A percentile compares a stretch with the other conserved stretches of the same genome.
phyloP scores from a whole-genome alignment of 2,329 filamentous ascomycete genomes.

The Monosporascus sp. region DNA sequence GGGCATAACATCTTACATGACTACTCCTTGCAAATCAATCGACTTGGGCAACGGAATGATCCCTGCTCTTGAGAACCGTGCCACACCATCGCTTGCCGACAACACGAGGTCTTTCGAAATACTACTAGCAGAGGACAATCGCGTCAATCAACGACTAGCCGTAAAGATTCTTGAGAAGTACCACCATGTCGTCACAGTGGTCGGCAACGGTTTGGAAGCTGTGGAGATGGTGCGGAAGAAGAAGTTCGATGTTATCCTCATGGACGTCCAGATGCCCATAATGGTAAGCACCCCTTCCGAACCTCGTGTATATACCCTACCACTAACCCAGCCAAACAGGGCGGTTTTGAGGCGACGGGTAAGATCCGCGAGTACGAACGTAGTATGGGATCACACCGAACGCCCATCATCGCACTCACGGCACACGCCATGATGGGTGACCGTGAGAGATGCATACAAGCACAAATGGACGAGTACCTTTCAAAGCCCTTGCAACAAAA shows the following conservation, averaged over 20 bases:
- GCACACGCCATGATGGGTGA: conserved; percentile 99
- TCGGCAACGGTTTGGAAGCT: conserved; percentile 90
- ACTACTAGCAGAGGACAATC: conserved; percentile 91
- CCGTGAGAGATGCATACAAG: conserved; percentile 94
- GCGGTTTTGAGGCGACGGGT: conserved; percentile 92
- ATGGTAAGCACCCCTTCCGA: conserved; percentile 59
- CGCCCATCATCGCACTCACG: conserved; percentile 93
- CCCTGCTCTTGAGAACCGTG: conserved; percentile 86
- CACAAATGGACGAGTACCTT: conserved; percentile 98
- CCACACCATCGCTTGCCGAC: conserved; percentile 85
- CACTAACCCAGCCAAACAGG: conserved; percentile 40
- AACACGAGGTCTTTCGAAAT: conserved; percentile 96
- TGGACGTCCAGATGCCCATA: conserved; percentile 99
- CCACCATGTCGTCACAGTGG: conserved; percentile 86
- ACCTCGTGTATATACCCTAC: background rate
- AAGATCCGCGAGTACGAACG: conserved; percentile 96
- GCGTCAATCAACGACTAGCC: conserved; percentile 91
- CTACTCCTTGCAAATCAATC: conserved; percentile 87
- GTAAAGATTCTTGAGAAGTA: conserved; percentile 98
- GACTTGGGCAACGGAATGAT: conserved; percentile 96
- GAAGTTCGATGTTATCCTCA: conserved; percentile 93
- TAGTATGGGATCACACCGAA: conserved; percentile 71
- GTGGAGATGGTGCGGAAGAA: conserved; percentile 88
- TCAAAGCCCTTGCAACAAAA: conserved; percentile 96
- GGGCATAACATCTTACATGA: conserved; percentile 99